Base-by-base conservation (phyloP, 768 basidiomycete species). In the Albatrellus ellisii region DNA sequence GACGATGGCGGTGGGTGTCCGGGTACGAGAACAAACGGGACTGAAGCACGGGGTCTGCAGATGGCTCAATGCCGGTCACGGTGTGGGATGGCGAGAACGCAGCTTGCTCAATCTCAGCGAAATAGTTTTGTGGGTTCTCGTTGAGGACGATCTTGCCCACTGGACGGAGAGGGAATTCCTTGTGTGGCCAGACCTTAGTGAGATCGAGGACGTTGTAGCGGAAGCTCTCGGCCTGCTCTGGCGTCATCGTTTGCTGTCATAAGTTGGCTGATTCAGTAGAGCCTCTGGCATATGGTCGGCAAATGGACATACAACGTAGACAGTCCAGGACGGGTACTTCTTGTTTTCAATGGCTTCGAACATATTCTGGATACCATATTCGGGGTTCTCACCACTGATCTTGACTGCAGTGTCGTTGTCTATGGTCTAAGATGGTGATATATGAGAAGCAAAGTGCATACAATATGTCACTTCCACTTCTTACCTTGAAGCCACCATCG, bases 11-110 rank as follows among this genome's bases (percentile, higher is more conserved):
- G 57, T 87, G 84, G 27, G 85, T 86, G 56, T 88, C 85, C 3
- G 82, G 80, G 69, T 98, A 98, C 4, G 88, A 87, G 77, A 95
- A 97, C 36, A 95, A 73, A 42, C 92, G 86, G 17, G 85, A 83
- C 58, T 97, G 91, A 49, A 97, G 71, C 52, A 97, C 86, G 18
- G 92, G 92, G 62, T 98, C 92, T 17, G 79, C 75, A 4, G 85
- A 81, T 29, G 89, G 73, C 66, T 95, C 92, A 50, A 91, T 75
- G 62, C 90, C 92, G 1, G 85, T 87, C 8, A 94, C 59, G 37
- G 77, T 64, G 61, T 97, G 92, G 0, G 87, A 83, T 0, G 92
- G 92, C 15, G 88, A 75, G 70, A 88, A 92, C 2, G 90, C 90
- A 45, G 64, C 67, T 72, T 97, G 90, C 61, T 98, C 92, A 35